Evolutionary conservation across 208 protist genomes (phyloP), one percentile per base, ranked within the genome.

Genomic region (Acanthamoeba healyi): DNA sequence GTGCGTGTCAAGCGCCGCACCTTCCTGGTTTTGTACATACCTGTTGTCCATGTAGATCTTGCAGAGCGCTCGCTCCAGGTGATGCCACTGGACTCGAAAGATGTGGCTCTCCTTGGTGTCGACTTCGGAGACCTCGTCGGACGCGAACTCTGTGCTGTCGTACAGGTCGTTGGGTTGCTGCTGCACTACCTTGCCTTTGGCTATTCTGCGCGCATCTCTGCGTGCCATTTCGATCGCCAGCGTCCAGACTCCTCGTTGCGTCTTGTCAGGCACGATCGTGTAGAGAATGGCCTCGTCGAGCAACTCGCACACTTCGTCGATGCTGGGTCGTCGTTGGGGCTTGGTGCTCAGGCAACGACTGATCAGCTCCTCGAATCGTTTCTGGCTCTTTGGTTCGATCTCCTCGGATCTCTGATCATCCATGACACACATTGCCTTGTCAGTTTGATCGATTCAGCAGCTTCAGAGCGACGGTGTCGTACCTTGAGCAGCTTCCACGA

Each of bases 271-370:
- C 7, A 65, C 5, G 6, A 90, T 5, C 2, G 56, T 19, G 34
- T n/a, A 40, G 26, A 90, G 51, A 10, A 90, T 65, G 1, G 51
- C 82, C 19, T 90, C 51, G 51, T 90, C 54, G 36, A 90, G 51
- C 29, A 29, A 15, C 17, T 5, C 82, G 24, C 82, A 90, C 51
- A 90, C 9, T 2, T 70, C 54, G 17, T 90, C 82, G 15, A 56
- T 90, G 19, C 4, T 32, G 49, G 82, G 82, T 29, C 82, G 26
- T 2, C 40, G n/a, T 90, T 24, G 10, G 3, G 82, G 49, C 3
- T 90, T 38, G 56, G 51, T 40, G 46, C 24, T 24, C 40, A 90
- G 82, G 51, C 82, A 90, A 29, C 12, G 56, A 6, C 9, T 29
- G 4, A 82, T 51, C 22, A 82, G 10, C 15, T 82, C 38, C 34